Evolutionary conservation across 2,329 filamentous ascomycete species (phyloP), one percentile per base, ranked within the genome.

Genomic region (Neophaeococcomyces mojaviensis): DNA sequence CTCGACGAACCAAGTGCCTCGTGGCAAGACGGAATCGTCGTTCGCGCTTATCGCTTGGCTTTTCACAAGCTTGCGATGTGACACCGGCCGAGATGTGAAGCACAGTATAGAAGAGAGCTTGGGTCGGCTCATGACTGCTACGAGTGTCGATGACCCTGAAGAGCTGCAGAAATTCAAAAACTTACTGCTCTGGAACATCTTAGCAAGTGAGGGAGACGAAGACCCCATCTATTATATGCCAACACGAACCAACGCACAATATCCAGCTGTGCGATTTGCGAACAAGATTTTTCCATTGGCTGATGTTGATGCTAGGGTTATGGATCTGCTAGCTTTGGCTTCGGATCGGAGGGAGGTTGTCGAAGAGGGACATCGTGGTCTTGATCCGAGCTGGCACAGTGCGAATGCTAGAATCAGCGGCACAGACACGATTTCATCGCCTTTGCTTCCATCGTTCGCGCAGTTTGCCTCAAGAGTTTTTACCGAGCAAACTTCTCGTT

Each of bases 91-190:
- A 39, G 73, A 81, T 7, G 82, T 89, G 1, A 84, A 85, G 38
- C 81, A 94, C 50, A 92, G 88, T 59, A 88, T 97, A 46, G 89
- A 97, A 57, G 86, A 90, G 42, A 84, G 89, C 0, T 69, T 97
- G 3, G 90, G 88, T 3, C 88, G 82, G 46, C 72, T 95, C 51
- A 65, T 86, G n/a, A 76, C 75, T 50, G 73, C 76, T 2, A 77
- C 81, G 49, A 60, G 71, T 8, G 64, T 71, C 46, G 61, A 67
- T 1, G 22, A 47, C 9, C 61, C 73, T 20, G 64, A 69, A 38
- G 52, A 62, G 22, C 66, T 69, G 50, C 56, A 60, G 34, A 63
- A 68, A 31, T 60, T 78, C 19, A 70, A 73, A 28, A 64, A 68
- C 34, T 72, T 92, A 43, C 71, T 94, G 7, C 68, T 88, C 7